Percentiles rank a stretch among this genome's conserved stretches.
Conservation (phyloP, 176 grass and related monocot species). For the Oryza glaberrima region DNA sequence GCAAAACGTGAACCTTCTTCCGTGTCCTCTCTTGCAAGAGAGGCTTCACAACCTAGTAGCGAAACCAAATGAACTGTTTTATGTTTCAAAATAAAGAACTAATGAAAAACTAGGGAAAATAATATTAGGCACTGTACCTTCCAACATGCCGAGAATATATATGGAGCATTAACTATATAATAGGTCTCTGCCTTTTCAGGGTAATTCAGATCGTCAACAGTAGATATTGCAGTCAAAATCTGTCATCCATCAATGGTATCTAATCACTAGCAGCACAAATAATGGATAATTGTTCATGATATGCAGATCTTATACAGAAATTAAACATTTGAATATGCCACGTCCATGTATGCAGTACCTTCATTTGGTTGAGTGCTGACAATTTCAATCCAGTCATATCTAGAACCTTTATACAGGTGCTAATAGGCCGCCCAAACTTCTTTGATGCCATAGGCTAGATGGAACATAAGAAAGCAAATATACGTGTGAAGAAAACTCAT, state of each 20-base stretch:
- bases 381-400: conserved; percentile 96
- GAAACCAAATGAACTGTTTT: conserved; percentile 25
- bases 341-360: conserved; percentile 48
- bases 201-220: conserved; percentile 92
- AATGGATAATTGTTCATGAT: neutral
- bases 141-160: conserved; percentile 97
- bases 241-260: conserved; percentile 39
- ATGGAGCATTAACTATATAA: conserved; percentile 95
- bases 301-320: neutral
- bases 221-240: conserved; percentile 87
- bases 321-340: neutral
- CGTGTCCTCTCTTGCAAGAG: conserved; percentile 93
- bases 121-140: conserved; percentile 54
- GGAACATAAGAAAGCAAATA: conserved; percentile 45
- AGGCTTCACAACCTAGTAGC: conserved; percentile 87
- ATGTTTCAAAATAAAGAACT: neutral
- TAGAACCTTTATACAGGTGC: conserved; percentile 85
- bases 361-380: conserved; percentile 78
- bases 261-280: conserved; percentile 25
- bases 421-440: conserved; percentile 69
- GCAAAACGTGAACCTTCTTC: conserved; percentile 83
- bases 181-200: conserved; percentile 90
- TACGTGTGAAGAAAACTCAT: neutral
- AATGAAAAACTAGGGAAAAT: neutral
- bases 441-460: conserved; percentile 57